Conservation (phyloP, 805 yeast genomes). For the Maudiozyma barnettii region DNA sequence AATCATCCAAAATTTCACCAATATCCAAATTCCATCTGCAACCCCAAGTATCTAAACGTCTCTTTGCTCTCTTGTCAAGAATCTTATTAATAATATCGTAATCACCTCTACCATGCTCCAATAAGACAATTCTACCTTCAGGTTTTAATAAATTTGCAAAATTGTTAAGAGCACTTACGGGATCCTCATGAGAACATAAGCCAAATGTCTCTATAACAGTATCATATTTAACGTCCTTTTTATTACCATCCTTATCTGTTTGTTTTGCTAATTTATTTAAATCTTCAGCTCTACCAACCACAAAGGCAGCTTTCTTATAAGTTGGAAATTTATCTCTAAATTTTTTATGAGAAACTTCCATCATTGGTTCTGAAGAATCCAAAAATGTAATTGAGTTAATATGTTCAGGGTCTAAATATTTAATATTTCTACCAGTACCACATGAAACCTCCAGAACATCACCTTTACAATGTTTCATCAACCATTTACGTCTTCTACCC, state of each 20-base stretch:
- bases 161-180: constrained; percentile 68
- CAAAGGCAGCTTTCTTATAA: constrained; percentile 69
- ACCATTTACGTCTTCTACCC: constrained; percentile 63
- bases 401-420: constrained; percentile 51
- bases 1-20: constrained; percentile 72
- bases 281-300: constrained; percentile 84
- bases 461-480: constrained; percentile 69
- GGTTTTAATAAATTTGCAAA: constrained; percentile 70
- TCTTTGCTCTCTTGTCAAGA: constrained; percentile 73
- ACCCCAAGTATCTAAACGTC: constrained; percentile 86
- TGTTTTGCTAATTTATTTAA: constrained; percentile 45
- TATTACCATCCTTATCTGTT: constrained; percentile 17
- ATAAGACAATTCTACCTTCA: constrained; percentile 75
- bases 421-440: constrained; percentile 91
- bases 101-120: constrained; percentile 89
- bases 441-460: constrained; percentile 92
- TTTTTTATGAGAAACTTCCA: constrained; percentile 66
- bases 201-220: constrained; percentile 93
- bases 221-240: constrained; percentile 55
- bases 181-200: constrained; percentile 90
- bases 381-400: constrained; percentile 71
- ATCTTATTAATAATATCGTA: constrained; percentile 70
- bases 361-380: constrained; percentile 81
- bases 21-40: constrained; percentile 96
- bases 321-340: constrained; percentile 59